Conservation (phyloP, 2,329 filamentous ascomycete species). For the Colletotrichum kahawae region DNA sequence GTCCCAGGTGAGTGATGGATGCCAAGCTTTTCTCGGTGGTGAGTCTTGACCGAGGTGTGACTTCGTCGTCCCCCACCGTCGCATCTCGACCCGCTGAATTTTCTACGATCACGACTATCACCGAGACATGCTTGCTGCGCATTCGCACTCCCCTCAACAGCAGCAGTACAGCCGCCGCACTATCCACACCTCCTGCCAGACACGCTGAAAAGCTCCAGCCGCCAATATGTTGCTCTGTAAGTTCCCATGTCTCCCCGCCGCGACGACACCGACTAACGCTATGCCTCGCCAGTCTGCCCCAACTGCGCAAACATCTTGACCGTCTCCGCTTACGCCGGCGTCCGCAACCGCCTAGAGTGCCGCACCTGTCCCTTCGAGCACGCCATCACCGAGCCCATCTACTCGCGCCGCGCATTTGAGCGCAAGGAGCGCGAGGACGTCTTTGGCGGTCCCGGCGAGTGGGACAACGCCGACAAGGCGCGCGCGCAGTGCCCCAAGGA, state of each 20-base stretch:
- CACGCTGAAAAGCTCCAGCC: neutral
- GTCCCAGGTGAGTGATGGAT: neutral
- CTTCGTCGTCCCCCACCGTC: slow-evolving; percentile 16
- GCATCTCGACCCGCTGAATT: slow-evolving; percentile 17
- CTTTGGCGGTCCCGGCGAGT: slow-evolving; percentile 85
- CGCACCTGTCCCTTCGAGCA: slow-evolving; percentile 95
- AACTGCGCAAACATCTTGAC: slow-evolving; percentile 85
- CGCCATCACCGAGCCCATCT: slow-evolving; percentile 78
- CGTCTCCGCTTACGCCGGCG: slow-evolving; percentile 63
- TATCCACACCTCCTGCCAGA: neutral
- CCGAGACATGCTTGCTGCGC: neutral
- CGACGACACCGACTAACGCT: slow-evolving; percentile 1
- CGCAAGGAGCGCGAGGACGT: slow-evolving; percentile 89
- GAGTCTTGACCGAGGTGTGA: neutral
- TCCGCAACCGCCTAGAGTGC: slow-evolving; percentile 88
- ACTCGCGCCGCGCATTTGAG: slow-evolving; percentile 82
- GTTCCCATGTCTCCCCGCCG: slow-evolving; percentile 5
- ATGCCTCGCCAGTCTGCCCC: slow-evolving; percentile 70
- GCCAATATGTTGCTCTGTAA: slow-evolving; percentile 71
- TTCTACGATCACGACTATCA: slow-evolving; percentile 1
- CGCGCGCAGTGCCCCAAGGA: slow-evolving; percentile 82
- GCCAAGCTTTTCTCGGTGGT: neutral
- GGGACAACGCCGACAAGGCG: slow-evolving; percentile 90
- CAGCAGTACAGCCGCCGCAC: neutral
- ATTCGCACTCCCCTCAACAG: neutral